phyloP scores from a whole-genome alignment of 768 basidiomycete species.

The Fibroporia radiculosa region DNA sequence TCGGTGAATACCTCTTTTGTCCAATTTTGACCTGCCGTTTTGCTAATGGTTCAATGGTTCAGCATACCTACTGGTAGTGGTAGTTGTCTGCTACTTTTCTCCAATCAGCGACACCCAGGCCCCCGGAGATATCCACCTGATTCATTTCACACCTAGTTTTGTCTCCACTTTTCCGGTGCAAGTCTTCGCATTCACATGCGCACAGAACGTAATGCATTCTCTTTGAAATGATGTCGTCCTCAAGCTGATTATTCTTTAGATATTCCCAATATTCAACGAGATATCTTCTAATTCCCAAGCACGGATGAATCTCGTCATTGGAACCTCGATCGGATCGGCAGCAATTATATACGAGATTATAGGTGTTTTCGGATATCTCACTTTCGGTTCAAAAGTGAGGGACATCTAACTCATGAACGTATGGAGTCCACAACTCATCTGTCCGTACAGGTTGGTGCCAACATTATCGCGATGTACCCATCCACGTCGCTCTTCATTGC shows the following conservation, averaged over 20 bases:
- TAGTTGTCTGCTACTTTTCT: slow-evolving; percentile 72
- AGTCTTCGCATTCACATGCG: slow-evolving; percentile 87
- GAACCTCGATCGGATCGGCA: slow-evolving; percentile 79
- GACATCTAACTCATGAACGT: background rate
- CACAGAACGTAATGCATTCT: slow-evolving; percentile 70
- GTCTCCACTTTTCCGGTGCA: slow-evolving; percentile 88
- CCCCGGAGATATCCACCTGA: slow-evolving; percentile 59
- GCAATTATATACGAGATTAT: slow-evolving; percentile 84
- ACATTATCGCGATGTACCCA: slow-evolving; percentile 94
- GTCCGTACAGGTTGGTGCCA: slow-evolving; percentile 62
- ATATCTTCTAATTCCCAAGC: slow-evolving; percentile 70
- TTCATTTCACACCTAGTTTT: slow-evolving; percentile 73
- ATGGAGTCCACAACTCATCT: background rate
- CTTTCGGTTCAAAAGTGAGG: slow-evolving; percentile 79
- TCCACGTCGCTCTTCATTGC: slow-evolving; percentile 89
- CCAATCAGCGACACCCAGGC: slow-evolving; percentile 58
- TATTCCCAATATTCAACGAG: slow-evolving; percentile 95
- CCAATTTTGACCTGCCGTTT: too few species aligned
- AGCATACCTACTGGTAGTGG: slow-evolving; percentile 78
- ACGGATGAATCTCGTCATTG: slow-evolving; percentile 84
- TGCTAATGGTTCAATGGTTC: background rate
- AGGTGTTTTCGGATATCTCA: slow-evolving; percentile 83
- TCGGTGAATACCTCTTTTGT: slow-evolving; percentile 45
- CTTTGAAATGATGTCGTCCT: background rate
- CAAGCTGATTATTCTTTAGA: slow-evolving; percentile 35